A percentile compares a stretch with the other conserved stretches of the same genome.
Evolutionary conservation across 1,284 basidiomycete species (phyloP).

Genomic region (Melampsora allii-populina): DNA sequence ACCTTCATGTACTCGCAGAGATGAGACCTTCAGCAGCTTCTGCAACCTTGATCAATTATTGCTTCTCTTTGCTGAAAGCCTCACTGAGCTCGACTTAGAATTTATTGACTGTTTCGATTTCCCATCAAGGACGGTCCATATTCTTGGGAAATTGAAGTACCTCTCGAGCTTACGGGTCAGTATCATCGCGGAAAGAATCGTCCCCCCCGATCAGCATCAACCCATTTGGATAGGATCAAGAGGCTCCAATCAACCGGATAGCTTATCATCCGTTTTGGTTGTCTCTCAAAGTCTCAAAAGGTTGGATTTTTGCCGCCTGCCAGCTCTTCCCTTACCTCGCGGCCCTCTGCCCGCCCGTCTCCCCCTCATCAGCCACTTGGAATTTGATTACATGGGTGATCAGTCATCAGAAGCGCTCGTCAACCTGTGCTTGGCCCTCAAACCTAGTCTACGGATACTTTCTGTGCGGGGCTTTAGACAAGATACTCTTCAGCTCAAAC

Average conservation of each 20-base stretch:
- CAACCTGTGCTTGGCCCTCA: constrained; percentile 16
- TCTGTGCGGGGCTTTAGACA: constrained; percentile 25
- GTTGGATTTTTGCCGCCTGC: constrained; percentile 19
- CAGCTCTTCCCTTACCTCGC: background rate
- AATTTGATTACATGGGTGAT: constrained; percentile 8
- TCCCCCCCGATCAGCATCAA: background rate
- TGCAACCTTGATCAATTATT: no score
- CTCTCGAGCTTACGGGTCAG: constrained; percentile 3
- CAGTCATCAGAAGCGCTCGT: constrained; percentile 12
- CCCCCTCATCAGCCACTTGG: constrained; percentile 11
- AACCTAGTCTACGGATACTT: constrained; percentile 22
- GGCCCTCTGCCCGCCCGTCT: constrained; percentile 11
- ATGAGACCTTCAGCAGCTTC: no score
- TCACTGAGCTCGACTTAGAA: constrained; percentile 31
- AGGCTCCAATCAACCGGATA: constrained; percentile 8
- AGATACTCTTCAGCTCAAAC: constrained; percentile 13
- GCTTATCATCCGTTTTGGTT: constrained; percentile 3
- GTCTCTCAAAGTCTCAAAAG: constrained; percentile 4
- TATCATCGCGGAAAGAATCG: constrained; percentile 10
- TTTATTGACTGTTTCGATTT: constrained; percentile 13
- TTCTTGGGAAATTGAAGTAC: constrained; percentile 10
- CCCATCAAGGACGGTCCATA: constrained; percentile 5
- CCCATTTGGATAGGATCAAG: background rate
- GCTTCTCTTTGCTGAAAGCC: constrained; percentile 11
- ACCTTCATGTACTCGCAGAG: no score